phyloP scores from a whole-genome alignment of 1,284 basidiomycete species.

The Marasmius sp. region DNA sequence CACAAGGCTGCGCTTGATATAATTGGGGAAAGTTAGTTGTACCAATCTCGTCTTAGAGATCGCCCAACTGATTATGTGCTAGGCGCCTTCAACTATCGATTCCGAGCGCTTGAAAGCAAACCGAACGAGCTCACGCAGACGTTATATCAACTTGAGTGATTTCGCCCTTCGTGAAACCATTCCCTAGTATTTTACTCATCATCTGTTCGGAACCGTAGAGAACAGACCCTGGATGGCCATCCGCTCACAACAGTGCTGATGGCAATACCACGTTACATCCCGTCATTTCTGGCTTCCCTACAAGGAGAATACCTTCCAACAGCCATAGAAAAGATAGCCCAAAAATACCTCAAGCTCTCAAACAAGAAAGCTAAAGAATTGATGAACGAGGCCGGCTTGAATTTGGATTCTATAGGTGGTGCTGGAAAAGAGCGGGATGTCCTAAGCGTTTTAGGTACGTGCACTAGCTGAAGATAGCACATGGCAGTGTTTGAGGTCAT shows the following conservation, averaged over 20 bases:
- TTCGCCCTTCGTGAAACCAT: no score
- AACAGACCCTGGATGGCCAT: neutral
- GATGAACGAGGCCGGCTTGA: neutral
- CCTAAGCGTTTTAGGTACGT: neutral
- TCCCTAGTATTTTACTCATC: neutral
- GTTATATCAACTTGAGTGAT: neutral
- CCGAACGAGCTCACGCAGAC: neutral
- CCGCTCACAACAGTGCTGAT: neutral
- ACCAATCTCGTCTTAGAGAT: no score
- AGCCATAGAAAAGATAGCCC: neutral
- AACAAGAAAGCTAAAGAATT: neutral
- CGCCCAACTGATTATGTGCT: neutral
- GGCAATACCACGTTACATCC: neutral
- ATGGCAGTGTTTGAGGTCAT: neutral
- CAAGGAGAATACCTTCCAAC: neutral
- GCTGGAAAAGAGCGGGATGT: neutral
- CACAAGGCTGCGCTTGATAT: neutral
- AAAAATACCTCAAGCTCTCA: neutral
- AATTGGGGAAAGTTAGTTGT: conserved; percentile 2
- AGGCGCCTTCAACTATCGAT: conserved; percentile 6
- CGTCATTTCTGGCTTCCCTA: neutral
- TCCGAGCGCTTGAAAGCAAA: conserved; percentile 1
- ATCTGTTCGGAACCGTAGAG: neutral
- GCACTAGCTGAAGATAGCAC: neutral
- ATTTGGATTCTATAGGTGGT: neutral